phyloP scores from a whole-genome alignment of 805 yeast species.

The Lipomyces starkeyi region DNA sequence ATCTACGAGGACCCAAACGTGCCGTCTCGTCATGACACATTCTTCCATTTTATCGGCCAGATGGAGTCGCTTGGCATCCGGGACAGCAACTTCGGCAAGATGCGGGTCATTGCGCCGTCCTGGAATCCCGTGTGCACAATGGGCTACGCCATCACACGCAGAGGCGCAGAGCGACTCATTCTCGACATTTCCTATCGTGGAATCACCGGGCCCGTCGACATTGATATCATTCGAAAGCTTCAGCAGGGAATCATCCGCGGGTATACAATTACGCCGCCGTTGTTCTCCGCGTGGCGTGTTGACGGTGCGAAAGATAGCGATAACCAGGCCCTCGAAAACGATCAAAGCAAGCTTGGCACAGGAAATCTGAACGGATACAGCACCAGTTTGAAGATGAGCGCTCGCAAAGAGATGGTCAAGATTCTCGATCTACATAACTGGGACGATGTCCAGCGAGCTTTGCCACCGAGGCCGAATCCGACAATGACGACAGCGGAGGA shows the following conservation, averaged over 20 bases:
- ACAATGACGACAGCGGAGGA: background rate
- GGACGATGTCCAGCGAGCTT: background rate
- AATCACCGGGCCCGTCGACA: conserved; percentile 26
- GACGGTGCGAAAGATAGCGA: conserved; percentile 29
- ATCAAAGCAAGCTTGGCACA: conserved; percentile 1
- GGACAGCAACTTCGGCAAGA: conserved; percentile 13
- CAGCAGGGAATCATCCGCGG: conserved; percentile 22
- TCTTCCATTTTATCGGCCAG: conserved; percentile 14
- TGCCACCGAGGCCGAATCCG: conserved; percentile 4
- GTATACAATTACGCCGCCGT: conserved; percentile 23
- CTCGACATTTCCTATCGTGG: conserved; percentile 24
- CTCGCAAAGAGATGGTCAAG: conserved; percentile 5
- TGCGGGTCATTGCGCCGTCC: conserved; percentile 20
- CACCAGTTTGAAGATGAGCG: conserved; percentile 20
- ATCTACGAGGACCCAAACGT: conserved; percentile 21
- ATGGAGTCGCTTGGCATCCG: conserved; percentile 6
- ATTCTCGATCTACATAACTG: background rate
- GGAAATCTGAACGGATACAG: conserved; percentile 19
- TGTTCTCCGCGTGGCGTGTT: conserved; percentile 24
- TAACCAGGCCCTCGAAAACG: conserved; percentile 2
- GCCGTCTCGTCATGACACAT: conserved; percentile 15
- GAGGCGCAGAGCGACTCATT: conserved; percentile 30
- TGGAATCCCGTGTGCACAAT: conserved; percentile 30
- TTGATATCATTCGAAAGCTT: conserved; percentile 16
- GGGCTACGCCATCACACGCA: conserved; percentile 29